phyloP scores from a whole-genome alignment of 1,284 basidiomycete species.

The Tilletia caries region DNA sequence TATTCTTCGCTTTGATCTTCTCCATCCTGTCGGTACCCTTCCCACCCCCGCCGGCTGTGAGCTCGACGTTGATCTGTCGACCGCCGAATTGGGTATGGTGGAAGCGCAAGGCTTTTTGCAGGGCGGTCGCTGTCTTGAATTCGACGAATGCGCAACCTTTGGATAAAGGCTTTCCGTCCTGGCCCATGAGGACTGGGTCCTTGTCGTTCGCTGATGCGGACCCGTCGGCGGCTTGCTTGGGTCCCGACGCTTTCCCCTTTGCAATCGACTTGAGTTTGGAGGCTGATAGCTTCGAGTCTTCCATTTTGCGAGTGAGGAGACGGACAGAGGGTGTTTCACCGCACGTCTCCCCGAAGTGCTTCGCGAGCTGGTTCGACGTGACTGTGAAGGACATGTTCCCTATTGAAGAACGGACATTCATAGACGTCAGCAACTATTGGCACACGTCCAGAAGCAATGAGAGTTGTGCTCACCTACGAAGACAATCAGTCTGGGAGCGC shows the following conservation, averaged over 20 bases:
- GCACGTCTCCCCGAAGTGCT: slow-evolving; percentile 43
- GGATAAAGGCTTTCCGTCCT: slow-evolving; percentile 28
- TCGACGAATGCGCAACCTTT: slow-evolving; percentile 52
- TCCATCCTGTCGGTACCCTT: slow-evolving; percentile 36
- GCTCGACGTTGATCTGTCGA: slow-evolving; percentile 51
- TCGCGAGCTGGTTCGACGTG: slow-evolving; percentile 38
- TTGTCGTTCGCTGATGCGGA: neutral
- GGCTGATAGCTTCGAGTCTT: slow-evolving; percentile 36
- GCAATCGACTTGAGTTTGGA: slow-evolving; percentile 51
- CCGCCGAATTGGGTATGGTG: slow-evolving; percentile 50
- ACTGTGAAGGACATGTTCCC: slow-evolving; percentile 52
- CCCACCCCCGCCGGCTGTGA: slow-evolving; percentile 52
- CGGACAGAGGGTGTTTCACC: slow-evolving; percentile 48
- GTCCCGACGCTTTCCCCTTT: slow-evolving; percentile 49
- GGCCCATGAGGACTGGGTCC: neutral
- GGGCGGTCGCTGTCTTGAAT: slow-evolving; percentile 33
- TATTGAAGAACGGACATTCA: neutral
- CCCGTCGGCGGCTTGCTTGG: slow-evolving; percentile 13
- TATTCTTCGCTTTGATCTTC: slow-evolving; percentile 50
- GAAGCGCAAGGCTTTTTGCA: slow-evolving; percentile 49
- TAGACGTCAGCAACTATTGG: neutral
- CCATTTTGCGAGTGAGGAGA: slow-evolving; percentile 44
- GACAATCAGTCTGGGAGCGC: neutral
- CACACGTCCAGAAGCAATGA: neutral
- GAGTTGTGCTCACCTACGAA: slow-evolving; percentile 8